A percentile compares a stretch with the other conserved stretches of the same genome.
These are phyloP conservation scores for Bryopsis sp. DNA, from an alignment of 139 green algal species.

Conservation along the genomic window DNA sequence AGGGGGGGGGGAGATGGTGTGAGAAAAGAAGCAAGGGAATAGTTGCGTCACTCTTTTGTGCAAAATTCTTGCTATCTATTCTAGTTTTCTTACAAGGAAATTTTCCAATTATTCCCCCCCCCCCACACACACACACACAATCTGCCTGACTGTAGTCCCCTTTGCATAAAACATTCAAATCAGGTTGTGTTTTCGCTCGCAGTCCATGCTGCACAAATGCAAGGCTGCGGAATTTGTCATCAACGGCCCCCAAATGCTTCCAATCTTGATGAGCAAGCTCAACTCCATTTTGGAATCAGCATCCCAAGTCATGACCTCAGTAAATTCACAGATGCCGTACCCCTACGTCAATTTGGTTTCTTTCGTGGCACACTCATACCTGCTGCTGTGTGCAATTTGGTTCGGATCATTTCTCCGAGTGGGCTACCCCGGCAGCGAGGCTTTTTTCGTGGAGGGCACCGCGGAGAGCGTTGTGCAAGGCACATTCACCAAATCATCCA, in stretches of 20 bases:
- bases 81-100: no score
- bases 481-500: neutral
- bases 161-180: neutral
- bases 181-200: conserved; percentile 9
- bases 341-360: conserved; percentile 29
- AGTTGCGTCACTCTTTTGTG: no score
- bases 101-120: neutral
- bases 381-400: conserved; percentile 25
- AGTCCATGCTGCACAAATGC: conserved; percentile 21
- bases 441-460: neutral
- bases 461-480: neutral
- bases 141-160: conserved; percentile 9
- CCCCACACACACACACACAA: no score
- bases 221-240: conserved; percentile 15
- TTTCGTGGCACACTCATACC: conserved; percentile 25
- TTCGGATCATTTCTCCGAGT: conserved; percentile 22
- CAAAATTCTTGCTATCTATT: no score
- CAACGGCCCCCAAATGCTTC: conserved; percentile 15
- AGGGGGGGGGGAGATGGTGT: no score
- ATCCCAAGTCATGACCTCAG: conserved; percentile 24
- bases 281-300: conserved; percentile 20
- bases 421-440: conserved; percentile 10
- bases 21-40: no score
- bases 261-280: conserved; percentile 22
- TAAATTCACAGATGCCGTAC: conserved; percentile 28